Evolutionary conservation across 2,329 filamentous ascomycete genomes (phyloP).

Genomic region (Ascochyta viciae-villosae): DNA sequence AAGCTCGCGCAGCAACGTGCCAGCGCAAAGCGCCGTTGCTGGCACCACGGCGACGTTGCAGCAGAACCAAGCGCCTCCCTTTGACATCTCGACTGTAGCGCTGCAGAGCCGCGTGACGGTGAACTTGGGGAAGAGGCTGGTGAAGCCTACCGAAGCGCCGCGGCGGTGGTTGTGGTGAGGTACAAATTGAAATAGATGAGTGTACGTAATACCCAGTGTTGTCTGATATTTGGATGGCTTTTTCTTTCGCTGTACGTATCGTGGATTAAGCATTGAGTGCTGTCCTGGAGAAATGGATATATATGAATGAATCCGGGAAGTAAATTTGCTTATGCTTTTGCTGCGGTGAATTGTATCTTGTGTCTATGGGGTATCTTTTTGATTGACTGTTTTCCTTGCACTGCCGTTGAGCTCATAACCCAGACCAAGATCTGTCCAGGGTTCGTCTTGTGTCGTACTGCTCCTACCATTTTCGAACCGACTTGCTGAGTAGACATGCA

Average conservation of each 20-base stretch:
- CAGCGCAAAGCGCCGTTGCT: constrained; percentile 35
- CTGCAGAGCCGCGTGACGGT: constrained; percentile 48
- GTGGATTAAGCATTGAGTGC: constrained; percentile 7
- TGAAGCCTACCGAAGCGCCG: constrained; percentile 27
- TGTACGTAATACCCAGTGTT: constrained; percentile 9
- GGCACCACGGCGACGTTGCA: constrained; percentile 23
- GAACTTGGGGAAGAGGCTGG: constrained; percentile 37
- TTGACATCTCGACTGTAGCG: constrained; percentile 44
- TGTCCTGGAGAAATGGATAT: background rate
- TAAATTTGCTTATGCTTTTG: background rate
- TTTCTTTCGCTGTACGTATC: constrained; percentile 1
- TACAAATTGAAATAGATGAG: background rate
- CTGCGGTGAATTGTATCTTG: background rate
- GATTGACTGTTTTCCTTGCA: background rate
- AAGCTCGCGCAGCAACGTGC: constrained; percentile 6
- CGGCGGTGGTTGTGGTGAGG: constrained; percentile 20
- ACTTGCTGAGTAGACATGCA: too few relatives aligned
- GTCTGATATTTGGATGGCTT: background rate
- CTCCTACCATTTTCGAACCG: too few relatives aligned
- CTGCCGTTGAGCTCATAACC: too few relatives aligned
- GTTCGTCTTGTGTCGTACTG: too few relatives aligned
- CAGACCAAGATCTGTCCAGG: too few relatives aligned
- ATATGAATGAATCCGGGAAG: background rate
- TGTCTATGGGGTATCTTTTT: constrained; percentile 24
- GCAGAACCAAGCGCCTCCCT: constrained; percentile 33